Conservation (phyloP, 2,329 filamentous ascomycete species). For the Cladosporium cucumerinum region DNA sequence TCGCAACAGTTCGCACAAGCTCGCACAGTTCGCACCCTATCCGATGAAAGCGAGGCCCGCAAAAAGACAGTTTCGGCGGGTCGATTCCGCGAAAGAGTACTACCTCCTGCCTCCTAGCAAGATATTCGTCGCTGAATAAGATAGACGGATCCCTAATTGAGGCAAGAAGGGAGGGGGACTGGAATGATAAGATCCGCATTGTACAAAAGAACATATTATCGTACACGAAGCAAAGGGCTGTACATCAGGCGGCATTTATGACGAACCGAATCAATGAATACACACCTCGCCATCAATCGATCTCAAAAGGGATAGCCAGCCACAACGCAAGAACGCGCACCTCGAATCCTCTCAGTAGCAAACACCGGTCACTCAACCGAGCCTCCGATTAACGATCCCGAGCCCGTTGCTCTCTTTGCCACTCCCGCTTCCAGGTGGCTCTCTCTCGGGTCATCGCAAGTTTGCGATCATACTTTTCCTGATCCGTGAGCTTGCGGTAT, state of each 20-base stretch:
- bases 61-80: neutral
- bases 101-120: too few species aligned
- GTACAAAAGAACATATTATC: neutral
- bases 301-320: neutral
- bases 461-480: neutral
- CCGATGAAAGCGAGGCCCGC: neutral
- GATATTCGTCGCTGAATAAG: neutral
- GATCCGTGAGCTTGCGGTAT: neutral
- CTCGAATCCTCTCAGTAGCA: neutral
- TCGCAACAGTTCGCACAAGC: neutral
- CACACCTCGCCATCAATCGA: neutral
- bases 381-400: neutral
- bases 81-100: neutral
- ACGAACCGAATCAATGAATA: neutral
- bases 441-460: neutral
- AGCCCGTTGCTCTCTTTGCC: neutral
- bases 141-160: neutral
- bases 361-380: neutral
- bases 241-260: neutral
- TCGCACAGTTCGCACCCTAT: neutral
- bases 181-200: neutral
- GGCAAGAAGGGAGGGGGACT: fast-evolving
- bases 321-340: neutral
- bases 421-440: too few species aligned
- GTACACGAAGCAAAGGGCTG: neutral